Conservation (phyloP, 1,284 basidiomycete species). For the Vanrija pseudolonga region DNA sequence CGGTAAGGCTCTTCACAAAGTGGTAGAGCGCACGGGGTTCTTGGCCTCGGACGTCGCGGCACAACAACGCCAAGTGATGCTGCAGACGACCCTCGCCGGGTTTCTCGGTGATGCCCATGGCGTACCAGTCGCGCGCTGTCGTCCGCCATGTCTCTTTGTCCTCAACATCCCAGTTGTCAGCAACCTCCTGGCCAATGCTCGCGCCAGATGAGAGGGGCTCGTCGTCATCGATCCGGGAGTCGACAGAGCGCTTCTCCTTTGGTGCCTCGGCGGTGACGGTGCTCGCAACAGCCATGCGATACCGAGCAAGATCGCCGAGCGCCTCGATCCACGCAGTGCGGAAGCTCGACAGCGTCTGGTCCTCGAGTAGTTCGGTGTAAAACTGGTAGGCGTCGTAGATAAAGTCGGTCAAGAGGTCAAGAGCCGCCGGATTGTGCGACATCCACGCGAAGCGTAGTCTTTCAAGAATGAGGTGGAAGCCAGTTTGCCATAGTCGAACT, state of each 20-base stretch:
- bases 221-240: conserved; percentile 24
- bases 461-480: conserved; percentile 85
- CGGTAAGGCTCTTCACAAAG: conserved; percentile 92
- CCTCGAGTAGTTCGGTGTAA: conserved; percentile 85
- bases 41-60: conserved; percentile 72
- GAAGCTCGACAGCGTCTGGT: conserved; percentile 67
- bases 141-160: conserved; percentile 90
- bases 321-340: conserved; percentile 89
- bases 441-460: conserved; percentile 74
- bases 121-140: conserved; percentile 91
- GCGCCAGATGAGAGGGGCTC: conserved; percentile 50
- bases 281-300: conserved; percentile 82
- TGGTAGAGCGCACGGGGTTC: conserved; percentile 88
- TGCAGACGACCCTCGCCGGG: conserved; percentile 90
- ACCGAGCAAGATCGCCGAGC: conserved; percentile 89
- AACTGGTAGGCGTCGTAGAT: conserved; percentile 94
- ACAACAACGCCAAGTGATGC: conserved; percentile 87
- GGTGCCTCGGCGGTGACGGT: conserved; percentile 43
- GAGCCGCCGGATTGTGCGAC: conserved; percentile 36
- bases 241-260: conserved; percentile 21
- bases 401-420: conserved; percentile 80
- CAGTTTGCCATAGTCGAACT: conserved; percentile 85
- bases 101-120: conserved; percentile 75
- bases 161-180: conserved; percentile 78
- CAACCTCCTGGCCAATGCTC: conserved; percentile 84